Evolutionary conservation across 306 rosid species (phyloP).

Genomic region (Hippophae tibetana): DNA sequence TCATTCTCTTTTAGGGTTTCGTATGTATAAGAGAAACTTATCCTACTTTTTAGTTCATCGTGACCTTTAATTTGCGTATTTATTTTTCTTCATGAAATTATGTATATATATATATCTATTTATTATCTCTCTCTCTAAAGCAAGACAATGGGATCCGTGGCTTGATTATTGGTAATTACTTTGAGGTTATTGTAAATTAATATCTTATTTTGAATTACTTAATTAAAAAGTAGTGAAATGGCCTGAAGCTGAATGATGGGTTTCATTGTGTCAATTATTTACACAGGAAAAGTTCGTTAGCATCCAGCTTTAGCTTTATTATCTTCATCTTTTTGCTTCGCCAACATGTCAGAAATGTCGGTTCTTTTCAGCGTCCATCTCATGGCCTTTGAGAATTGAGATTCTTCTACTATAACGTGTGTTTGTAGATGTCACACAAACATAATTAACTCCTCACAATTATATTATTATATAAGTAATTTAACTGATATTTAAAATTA

Average conservation of each 20-base stretch:
- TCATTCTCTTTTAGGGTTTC: too few relatives aligned
- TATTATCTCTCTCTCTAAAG: not conserved
- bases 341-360: conserved; percentile 58
- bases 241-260: conserved; percentile 49
- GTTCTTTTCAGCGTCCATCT: conserved; percentile 41
- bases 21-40: too few relatives aligned
- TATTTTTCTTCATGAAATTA: too few relatives aligned
- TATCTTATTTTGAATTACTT: conserved; percentile 9
- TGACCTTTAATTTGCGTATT: too few relatives aligned
- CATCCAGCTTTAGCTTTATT: conserved; percentile 9
- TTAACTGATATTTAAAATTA: too few relatives aligned
- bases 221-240: conserved; percentile 17
- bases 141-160: conserved; percentile 16
- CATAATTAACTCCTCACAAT: conserved; percentile 7
- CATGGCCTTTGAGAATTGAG: conserved; percentile 14
- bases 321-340: conserved; percentile 24
- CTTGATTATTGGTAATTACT: conserved; percentile 9
- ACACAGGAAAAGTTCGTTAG: conserved; percentile 28
- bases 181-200: not conserved
- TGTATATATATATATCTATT: too few relatives aligned
- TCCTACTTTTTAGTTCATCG: too few relatives aligned
- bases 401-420: conserved; percentile 20
- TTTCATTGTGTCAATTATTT: conserved; percentile 34
- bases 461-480: too few relatives aligned
- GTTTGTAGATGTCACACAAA: conserved; percentile 13